These are phyloP conservation scores for Rhinocladiella mackenziei DNA, from an alignment of 2,329 filamentous ascomycete species.

Conservation along the genomic window DNA sequence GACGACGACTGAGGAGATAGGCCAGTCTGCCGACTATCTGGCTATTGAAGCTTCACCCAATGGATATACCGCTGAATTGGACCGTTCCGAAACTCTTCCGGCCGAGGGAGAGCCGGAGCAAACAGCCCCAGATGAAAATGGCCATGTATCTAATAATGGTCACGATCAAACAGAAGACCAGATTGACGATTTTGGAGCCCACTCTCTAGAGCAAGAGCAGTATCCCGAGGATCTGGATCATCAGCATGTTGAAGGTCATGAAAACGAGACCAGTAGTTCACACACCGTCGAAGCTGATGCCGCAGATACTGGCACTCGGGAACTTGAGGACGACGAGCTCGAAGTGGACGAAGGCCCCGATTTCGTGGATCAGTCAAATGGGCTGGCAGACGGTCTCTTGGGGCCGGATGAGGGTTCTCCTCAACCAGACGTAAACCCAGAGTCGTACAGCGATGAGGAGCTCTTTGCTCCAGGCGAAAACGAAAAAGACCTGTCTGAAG, in stretches of 20 bases:
- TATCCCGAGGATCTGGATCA: background rate
- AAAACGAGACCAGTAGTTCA: constrained; percentile 19
- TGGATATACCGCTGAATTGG: background rate
- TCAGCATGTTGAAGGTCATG: constrained; percentile 3
- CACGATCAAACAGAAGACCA: constrained; percentile 9
- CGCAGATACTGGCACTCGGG: background rate
- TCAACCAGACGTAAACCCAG: constrained; percentile 9
- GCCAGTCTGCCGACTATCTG: background rate
- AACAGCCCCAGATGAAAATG: background rate
- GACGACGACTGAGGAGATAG: background rate
- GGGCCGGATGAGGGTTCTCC: constrained; percentile 11
- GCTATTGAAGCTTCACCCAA: background rate
- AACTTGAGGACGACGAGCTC: constrained; percentile 2
- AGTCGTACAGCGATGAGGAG: constrained; percentile 22
- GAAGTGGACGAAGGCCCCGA: constrained; percentile 3
- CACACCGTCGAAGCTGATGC: constrained; percentile 18
- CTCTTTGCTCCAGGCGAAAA: constrained; percentile 14
- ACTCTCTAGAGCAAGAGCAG: background rate
- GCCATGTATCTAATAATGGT: background rate
- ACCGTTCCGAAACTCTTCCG: background rate
- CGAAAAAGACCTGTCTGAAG: constrained; percentile 1
- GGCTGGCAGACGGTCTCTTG: constrained; percentile 11
- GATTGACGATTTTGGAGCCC: background rate
- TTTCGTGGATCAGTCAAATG: constrained; percentile 6
- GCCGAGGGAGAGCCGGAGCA: background rate